Conservation (phyloP, 1,284 basidiomycete species). For the Austroboletus niveus region DNA sequence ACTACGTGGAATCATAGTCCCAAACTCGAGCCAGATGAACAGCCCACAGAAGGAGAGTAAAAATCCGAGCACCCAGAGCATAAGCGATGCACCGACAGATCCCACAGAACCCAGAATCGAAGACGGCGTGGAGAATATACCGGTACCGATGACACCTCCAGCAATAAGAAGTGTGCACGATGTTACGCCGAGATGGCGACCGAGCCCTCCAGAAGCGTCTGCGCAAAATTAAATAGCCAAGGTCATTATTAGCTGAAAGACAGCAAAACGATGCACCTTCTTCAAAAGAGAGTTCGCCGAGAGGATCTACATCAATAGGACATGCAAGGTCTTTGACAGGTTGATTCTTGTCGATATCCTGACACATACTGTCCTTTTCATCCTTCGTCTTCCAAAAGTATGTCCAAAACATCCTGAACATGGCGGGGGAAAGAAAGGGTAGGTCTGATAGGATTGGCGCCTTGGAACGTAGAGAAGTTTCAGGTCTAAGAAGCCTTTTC, state of each 20-base stretch:
- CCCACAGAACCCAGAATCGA: conserved; percentile 51
- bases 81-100: conserved; percentile 51
- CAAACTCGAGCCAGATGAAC: conserved; percentile 57
- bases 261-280: conserved; percentile 22
- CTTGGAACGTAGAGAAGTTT: no score
- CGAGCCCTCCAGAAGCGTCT: conserved; percentile 50
- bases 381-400: no score
- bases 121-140: conserved; percentile 63
- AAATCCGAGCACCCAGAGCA: conserved; percentile 59
- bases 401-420: no score
- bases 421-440: no score
- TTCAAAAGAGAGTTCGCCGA: conserved; percentile 26
- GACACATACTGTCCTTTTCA: not conserved
- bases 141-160: conserved; percentile 57
- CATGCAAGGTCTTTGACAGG: no score
- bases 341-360: not conserved
- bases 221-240: not conserved
- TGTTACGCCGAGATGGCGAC: conserved; percentile 48
- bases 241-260: not conserved
- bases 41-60: conserved; percentile 50
- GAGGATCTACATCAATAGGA: conserved; percentile 14
- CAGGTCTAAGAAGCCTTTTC: no score
- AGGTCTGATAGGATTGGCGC: no score
- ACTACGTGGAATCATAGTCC: conserved; percentile 51
- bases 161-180: conserved; percentile 51